These are phyloP conservation scores for Populus hybrid DNA, from an alignment of 441 rosid species.

Conservation along the genomic window DNA sequence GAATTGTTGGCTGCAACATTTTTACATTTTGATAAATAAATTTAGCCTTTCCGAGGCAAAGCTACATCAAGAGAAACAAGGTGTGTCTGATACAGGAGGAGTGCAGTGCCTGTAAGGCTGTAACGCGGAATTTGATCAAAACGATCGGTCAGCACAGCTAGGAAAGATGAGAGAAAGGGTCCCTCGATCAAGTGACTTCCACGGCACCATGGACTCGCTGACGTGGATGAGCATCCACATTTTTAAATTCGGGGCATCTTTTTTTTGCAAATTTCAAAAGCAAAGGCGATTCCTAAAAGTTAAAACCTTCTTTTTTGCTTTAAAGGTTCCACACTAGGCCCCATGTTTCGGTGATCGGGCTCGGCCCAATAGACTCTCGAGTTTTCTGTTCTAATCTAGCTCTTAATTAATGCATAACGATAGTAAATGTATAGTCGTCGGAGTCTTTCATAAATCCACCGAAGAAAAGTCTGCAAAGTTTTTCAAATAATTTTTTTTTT, in stretches of 20 bases:
- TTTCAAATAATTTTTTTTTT: too few species aligned
- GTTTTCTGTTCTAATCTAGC: background rate
- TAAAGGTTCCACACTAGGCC: conserved; percentile 11
- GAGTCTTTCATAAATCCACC: background rate
- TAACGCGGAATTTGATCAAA: background rate
- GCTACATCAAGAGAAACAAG: background rate
- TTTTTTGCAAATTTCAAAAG: conserved; percentile 20
- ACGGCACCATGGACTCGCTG: conserved; percentile 17
- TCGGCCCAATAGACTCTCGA: conserved; percentile 8
- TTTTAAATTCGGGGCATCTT: background rate
- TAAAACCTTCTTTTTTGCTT: conserved; percentile 2
- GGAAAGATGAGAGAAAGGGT: background rate
- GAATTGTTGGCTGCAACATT: background rate
- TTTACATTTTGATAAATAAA: background rate
- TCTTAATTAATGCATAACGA: fast-evolving
- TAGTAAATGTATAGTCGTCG: background rate
- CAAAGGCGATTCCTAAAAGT: conserved; percentile 18
- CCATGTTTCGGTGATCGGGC: conserved; percentile 1
- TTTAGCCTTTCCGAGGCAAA: background rate
- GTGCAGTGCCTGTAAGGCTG: background rate
- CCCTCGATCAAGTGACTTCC: conserved; percentile 22
- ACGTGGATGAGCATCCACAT: conserved; percentile 28
- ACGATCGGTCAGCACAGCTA: background rate
- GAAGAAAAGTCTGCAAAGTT: too few species aligned
- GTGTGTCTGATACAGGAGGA: background rate